Evolutionary conservation across 1,284 basidiomycete species (phyloP), one percentile per base, ranked within the genome.

Genomic region (Cystobasidium slooffiae): DNA sequence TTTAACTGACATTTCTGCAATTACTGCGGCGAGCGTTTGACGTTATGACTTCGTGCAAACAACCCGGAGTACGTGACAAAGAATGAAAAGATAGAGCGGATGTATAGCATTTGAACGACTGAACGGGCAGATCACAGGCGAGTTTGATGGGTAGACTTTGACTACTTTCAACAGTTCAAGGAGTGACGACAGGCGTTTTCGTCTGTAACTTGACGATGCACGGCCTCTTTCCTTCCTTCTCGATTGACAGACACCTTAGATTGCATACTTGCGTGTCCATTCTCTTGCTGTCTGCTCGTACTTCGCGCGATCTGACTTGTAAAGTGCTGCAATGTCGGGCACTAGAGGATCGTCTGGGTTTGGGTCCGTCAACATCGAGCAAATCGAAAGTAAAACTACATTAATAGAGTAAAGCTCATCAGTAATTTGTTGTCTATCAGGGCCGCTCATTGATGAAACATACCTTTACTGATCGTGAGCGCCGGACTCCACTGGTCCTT

Each of bases 321-420:
- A 97, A 79, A 94, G 84, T 85, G 96, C 90, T 44, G 93, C 86
- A 74, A 87, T 87, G 81, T 87, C 86, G 66, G 85, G 85, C 52
- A 86, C 85, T 63, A 87, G 81, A 22, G 88, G 94, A 82, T 97
- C 94, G 83, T 97, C 94, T 73, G 94, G 94, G 85, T 97, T 97
- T 78, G 94, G 94, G 83, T 97, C 95, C 61, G 93, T 96, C 81
- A 97, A 85, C 91, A 97, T 94, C 78, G 95, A 97, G 81, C 93
- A 96, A 81, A 97, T 95, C 80, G 94, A 97, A 6, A 73, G 63
- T 9, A 73, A 62, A 47, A 76, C 70, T 73, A 46, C 12, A 58
- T 39, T 43, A 22, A 1, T 1, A 49, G n/a, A 5, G 46, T n/a
- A 43, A 22, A 53, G 24, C 43, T 12, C 43, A 7, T 18, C 8